Base-by-base conservation (phyloP, 2,329 filamentous ascomycete species). In the Magnaporthiopsis incrustans region DNA sequence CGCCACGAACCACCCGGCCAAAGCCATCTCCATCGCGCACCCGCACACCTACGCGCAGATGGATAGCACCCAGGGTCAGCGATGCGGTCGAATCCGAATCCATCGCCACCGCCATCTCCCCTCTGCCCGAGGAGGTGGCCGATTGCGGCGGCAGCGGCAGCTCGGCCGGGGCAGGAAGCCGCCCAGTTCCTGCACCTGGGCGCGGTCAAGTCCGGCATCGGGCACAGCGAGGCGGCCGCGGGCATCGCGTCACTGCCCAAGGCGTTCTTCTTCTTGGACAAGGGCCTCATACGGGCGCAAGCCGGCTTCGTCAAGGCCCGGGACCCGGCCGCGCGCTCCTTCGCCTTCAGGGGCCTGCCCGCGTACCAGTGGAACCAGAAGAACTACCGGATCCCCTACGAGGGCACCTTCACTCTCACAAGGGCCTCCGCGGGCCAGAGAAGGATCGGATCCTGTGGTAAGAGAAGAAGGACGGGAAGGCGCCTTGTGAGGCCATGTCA, bases 361-460 rank as follows among this genome's bases (percentile, higher is more conserved):
- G 80, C 82, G 0, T 92, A 91, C 71, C 80, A 80, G 0, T 92
- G 87, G 72, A 86, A 91, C 72, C 77, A 84, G 67, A 90, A 91
- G 79, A 85, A 84, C 68, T 90, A 91, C 74, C 90, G 87, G 87
- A 80, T 90, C 22, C 85, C 86, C 71, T 90, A 90, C 73, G 79
- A 72, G 1, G 74, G 75, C 33, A 74, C 76, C 50, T 91, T 86
- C 86, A 83, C 81, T 38, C 76, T 90, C 60, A 86, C 81, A 67
- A 90, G 90, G 76, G 87, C 66, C 64, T 67, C 61, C 66, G 68
- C 60, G 65, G 68, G 58, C 64, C 30, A 6, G 63, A 66, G 50
- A 75, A 73, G 63, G 68, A 80, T 14, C 65, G 68, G 3, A 72
- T 81, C 18, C 64, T 76, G 12, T 33, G 32, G 32, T 6, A 33